A percentile compares a stretch with the other conserved stretches of the same genome.
Evolutionary conservation across 1,139 yeast species (phyloP).

Genomic region (Pneumocystis carinii): DNA sequence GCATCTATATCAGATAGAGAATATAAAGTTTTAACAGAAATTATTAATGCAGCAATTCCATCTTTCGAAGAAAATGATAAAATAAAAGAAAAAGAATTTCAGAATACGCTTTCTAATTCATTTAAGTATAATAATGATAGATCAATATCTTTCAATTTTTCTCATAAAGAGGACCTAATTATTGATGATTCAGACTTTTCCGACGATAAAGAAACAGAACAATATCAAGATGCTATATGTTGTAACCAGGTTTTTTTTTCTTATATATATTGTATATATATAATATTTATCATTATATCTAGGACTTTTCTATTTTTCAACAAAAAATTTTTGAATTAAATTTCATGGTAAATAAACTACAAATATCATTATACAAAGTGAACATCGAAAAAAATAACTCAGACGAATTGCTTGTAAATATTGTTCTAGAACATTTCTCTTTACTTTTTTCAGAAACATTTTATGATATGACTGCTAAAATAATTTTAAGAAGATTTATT

Average conservation of each 20-base stretch:
- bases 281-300: neutral
- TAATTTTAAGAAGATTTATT: constrained; percentile 48
- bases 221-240: neutral
- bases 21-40: constrained; percentile 70
- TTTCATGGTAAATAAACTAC: constrained; percentile 50
- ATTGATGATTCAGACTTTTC: neutral
- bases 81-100: constrained; percentile 14
- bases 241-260: neutral
- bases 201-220: neutral
- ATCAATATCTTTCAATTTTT: constrained; percentile 2
- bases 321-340: constrained; percentile 60
- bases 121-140: neutral
- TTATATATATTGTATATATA: constrained; percentile 8
- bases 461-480: constrained; percentile 49
- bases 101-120: constrained; percentile 4
- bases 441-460: constrained; percentile 47
- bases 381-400: constrained; percentile 34
- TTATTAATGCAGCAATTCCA: constrained; percentile 60
- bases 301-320: constrained; percentile 7
- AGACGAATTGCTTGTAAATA: constrained; percentile 48
- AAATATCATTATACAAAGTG: constrained; percentile 38
- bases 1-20: constrained; percentile 76
- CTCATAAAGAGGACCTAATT: constrained; percentile 3
- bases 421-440: constrained; percentile 51
- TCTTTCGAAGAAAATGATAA: constrained; percentile 27